phyloP scores from a whole-genome alignment of 2,329 filamentous ascomycete species.

The Verticillium isaacii region DNA sequence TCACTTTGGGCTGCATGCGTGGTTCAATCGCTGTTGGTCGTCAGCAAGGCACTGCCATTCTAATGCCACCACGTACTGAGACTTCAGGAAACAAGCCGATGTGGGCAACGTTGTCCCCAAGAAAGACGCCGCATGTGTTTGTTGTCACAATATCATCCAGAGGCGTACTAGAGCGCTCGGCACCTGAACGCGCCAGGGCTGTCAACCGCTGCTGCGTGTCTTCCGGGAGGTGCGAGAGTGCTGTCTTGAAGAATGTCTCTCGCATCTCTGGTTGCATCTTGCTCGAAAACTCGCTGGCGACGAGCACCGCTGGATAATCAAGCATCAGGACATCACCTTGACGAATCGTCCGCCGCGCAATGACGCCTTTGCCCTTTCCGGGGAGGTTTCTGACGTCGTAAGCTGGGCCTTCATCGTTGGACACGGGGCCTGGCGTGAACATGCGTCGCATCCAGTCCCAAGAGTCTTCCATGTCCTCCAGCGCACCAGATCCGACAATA shows the following conservation, averaged over 20 bases:
- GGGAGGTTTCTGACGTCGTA: slow-evolving; percentile 20
- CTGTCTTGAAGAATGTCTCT: slow-evolving; percentile 18
- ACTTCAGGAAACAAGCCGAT: slow-evolving; percentile 26
- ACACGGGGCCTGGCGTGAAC: background rate
- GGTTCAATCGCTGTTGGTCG: slow-evolving; percentile 24
- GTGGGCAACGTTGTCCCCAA: slow-evolving; percentile 14
- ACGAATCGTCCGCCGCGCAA: slow-evolving; percentile 23
- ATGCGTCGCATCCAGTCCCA: background rate
- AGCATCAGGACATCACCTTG: slow-evolving; percentile 24
- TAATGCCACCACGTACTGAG: slow-evolving; percentile 17
- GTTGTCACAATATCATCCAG: slow-evolving; percentile 21
- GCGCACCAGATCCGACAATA: background rate
- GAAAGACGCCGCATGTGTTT: slow-evolving; percentile 22
- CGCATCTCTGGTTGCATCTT: slow-evolving; percentile 14
- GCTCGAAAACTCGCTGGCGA: slow-evolving; percentile 13
- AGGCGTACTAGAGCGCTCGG: slow-evolving; percentile 17
- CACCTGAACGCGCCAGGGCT: slow-evolving; percentile 19
- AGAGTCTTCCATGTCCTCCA: background rate
- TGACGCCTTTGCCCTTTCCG: slow-evolving; percentile 22
- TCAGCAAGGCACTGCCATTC: background rate
- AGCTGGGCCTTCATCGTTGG: slow-evolving; percentile 1
- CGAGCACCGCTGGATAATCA: slow-evolving; percentile 20
- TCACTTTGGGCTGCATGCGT: slow-evolving; percentile 28
- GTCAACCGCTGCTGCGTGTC: slow-evolving; percentile 13
- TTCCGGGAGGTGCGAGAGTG: slow-evolving; percentile 19